Evolutionary conservation across 2,329 filamentous ascomycete species (phyloP), one percentile per base, ranked within the genome.

Genomic region (Amphichorda felina): DNA sequence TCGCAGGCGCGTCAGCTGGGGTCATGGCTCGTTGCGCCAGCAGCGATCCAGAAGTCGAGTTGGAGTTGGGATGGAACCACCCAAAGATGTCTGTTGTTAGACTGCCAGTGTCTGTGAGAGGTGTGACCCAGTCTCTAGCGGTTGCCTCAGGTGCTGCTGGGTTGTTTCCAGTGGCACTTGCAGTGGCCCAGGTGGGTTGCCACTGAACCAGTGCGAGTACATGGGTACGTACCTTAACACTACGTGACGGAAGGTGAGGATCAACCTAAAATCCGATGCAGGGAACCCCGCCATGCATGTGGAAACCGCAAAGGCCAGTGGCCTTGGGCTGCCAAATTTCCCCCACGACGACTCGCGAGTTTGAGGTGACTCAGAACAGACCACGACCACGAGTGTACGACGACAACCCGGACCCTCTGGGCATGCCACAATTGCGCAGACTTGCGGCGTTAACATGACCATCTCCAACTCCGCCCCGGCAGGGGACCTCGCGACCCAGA

Each of bases 401-500:
- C 29, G 28, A 30, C 29, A 31, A n/a, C n/a, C n/a, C n/a, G n/a
- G n/a, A n/a, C n/a, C n/a, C n/a, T n/a, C n/a, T n/a, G n/a, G n/a
- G n/a, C n/a, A n/a, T n/a, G n/a, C 33, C 13, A 35, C n/a, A 21
- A 34, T 24, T 34, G 13, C n/a, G 22, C 24, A 34, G 19, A 10
- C 15, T 29, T 13, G 27, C 13, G 27, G 6, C 22, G 21, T 32
- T 40, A 57, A 38, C 38, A 72, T 72, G 68, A 60, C 63, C 43
- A 57, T 53, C 45, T 52, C 52, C 44, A 56, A 49, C 44, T 43
- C 45, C 36, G 48, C 42, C 33, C 49, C 57, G 21, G 50, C 51
- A 33, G 64, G 63, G 56, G 79, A 85, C 53, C 63, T 86, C 50
- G 67, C 73, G 40, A 64, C 67, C 38, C 64, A 75, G 49, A 67